Conservation (phyloP, 352 stramenopile genomes). For the Phytophthora crassamura region DNA sequence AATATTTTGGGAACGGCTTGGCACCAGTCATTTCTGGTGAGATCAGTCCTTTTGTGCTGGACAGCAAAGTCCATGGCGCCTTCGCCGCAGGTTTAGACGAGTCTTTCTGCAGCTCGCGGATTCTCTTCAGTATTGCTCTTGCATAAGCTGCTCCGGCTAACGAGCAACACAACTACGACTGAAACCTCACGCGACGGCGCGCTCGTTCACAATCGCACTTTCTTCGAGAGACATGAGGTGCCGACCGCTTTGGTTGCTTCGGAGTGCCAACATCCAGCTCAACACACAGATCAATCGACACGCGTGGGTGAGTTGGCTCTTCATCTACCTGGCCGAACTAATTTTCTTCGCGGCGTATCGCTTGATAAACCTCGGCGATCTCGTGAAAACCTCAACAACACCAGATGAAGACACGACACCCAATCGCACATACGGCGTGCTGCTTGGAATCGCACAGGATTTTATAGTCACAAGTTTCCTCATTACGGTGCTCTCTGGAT, state of each 20-base stretch:
- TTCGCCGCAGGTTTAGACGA: conserved; percentile 2
- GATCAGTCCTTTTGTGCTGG: conserved; percentile 22
- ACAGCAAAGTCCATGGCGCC: background rate
- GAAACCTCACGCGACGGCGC: background rate
- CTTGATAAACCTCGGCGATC: conserved; percentile 25
- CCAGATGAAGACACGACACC: conserved; percentile 18
- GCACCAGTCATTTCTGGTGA: conserved; percentile 16
- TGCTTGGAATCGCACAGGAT: conserved; percentile 35
- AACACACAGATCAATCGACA: conserved; percentile 30
- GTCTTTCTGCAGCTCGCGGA: conserved; percentile 14
- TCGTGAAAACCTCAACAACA: conserved; percentile 7
- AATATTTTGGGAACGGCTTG: background rate
- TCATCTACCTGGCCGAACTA: conserved; percentile 29
- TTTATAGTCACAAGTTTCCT: conserved; percentile 37
- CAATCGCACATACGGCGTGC: conserved; percentile 9
- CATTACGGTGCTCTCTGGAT: conserved; percentile 15
- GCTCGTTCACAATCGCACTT: conserved; percentile 6
- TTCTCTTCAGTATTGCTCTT: conserved; percentile 15
- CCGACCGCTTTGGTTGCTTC: conserved; percentile 9
- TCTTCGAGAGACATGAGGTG: conserved; percentile 15
- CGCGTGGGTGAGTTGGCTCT: conserved; percentile 28
- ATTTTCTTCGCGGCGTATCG: conserved; percentile 34
- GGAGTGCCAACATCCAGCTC: conserved; percentile 23
- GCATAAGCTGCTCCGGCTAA: conserved; percentile 1
- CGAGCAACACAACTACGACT: too few relatives aligned